Base-by-base conservation (phyloP, 495 filamentous ascomycete genomes). In the Talaromyces borbonicus region DNA sequence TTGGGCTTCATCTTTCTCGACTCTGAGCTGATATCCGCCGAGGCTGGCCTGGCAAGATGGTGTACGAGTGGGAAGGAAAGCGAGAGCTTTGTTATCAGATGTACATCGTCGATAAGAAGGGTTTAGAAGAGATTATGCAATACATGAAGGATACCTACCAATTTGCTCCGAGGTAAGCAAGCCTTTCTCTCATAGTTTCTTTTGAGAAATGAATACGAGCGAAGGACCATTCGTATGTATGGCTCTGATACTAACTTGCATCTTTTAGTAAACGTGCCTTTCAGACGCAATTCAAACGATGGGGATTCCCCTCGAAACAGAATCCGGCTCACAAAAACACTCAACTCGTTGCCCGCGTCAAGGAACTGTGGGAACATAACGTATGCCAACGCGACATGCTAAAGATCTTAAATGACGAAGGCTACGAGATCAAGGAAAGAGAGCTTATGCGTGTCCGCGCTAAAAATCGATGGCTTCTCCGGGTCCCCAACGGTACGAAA, bases 361-460 rank as follows among this genome's bases (percentile, higher is more conserved):
- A 78, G 49, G 72, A 87, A 67, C 75, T 92, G 49, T 92, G 85
- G 85, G 80, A 84, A 55, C 64, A 65, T 26, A 90, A 90, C 50
- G 68, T 73, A 3, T 71, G 61, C 29, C 83, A 85, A 52, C 74
- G 74, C 47, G 77, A 86, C 40, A 92, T 92, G 80, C 71, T 87
- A 23, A 59, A 62, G n/a, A 75, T 74, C 9, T 68, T 92, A 32
- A 76, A 77, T 36, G 68, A 74, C 11, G 83, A 87, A 55, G 86
- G 86, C 4, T 87, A 78, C 55, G 66, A 80, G 23, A 76, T 90
- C 47, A 83, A 79, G 50, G 74, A 82, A 50, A 67, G 81, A 1
- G 79, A 87, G 55, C 62, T 92, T 29, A 73, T 76, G 62, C 69
- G 77, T 16, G 67, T 90, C 4, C 73, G 85, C 29, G 68, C 68